Percentiles rank a stretch among this genome's conserved stretches.
Conservation (phyloP, 208 protist genomes). For the Leishmania mexicana region DNA sequence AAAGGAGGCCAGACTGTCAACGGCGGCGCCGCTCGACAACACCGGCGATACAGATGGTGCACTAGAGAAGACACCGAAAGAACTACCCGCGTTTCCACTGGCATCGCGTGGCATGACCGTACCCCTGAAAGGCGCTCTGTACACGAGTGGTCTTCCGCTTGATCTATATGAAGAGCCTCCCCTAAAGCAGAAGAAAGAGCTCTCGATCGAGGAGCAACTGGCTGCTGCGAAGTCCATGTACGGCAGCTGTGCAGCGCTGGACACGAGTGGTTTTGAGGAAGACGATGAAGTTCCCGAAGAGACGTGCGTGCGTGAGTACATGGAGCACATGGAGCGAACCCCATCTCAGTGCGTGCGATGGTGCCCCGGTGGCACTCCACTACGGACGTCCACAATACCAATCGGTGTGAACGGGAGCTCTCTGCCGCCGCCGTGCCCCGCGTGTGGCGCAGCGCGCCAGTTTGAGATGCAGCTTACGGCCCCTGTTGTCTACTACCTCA, state of each 20-base stretch:
- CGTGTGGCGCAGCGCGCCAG: slow-evolving; percentile 53
- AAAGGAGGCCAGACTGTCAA: background rate
- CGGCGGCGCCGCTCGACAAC: background rate
- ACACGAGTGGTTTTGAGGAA: slow-evolving; percentile 67
- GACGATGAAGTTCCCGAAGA: slow-evolving; percentile 76
- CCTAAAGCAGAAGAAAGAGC: slow-evolving; percentile 33
- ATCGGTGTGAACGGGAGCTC: slow-evolving; percentile 24
- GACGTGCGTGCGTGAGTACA: slow-evolving; percentile 70
- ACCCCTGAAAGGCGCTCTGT: slow-evolving; percentile 44
- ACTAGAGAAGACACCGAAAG: background rate
- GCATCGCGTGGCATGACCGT: slow-evolving; percentile 32
- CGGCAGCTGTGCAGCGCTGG: slow-evolving; percentile 55
- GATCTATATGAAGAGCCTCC: slow-evolving; percentile 72
- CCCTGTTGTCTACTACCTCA: slow-evolving; percentile 83
- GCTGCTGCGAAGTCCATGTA: slow-evolving; percentile 52
- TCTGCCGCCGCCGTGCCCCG: slow-evolving; percentile 49
- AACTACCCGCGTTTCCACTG: slow-evolving; percentile 32
- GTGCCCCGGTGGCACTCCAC: slow-evolving; percentile 66
- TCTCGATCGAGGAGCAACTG: slow-evolving; percentile 55
- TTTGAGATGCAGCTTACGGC: slow-evolving; percentile 89
- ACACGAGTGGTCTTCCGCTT: slow-evolving; percentile 58
- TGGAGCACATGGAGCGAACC: slow-evolving; percentile 64
- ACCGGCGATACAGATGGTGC: background rate
- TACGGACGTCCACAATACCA: slow-evolving; percentile 44
- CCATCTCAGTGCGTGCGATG: slow-evolving; percentile 89